phyloP scores from a whole-genome alignment of 441 rosid genomes.

The Gossypium gossypioides region DNA sequence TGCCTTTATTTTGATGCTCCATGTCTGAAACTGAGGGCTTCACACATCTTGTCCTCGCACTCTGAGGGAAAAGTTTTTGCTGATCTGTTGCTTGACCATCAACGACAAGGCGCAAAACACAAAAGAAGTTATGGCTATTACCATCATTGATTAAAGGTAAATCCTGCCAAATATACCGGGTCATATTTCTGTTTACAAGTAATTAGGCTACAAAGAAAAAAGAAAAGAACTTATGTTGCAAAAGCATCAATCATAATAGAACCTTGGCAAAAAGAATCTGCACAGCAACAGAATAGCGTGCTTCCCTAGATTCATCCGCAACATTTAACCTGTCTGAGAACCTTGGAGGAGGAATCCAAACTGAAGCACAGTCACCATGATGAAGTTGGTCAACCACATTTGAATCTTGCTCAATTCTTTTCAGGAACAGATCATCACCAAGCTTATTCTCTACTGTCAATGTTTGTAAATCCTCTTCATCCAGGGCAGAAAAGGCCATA shows the following conservation, averaged over 20 bases:
- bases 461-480: slow-evolving; percentile 93
- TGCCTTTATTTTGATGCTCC: slow-evolving; percentile 34
- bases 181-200: slow-evolving; percentile 10
- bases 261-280: slow-evolving; percentile 97
- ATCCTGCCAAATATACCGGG: slow-evolving; percentile 44
- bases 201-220: neutral
- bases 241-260: slow-evolving; percentile 9
- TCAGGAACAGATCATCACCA: slow-evolving; percentile 75
- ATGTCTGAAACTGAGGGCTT: slow-evolving; percentile 48
- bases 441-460: slow-evolving; percentile 78
- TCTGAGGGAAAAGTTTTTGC: slow-evolving; percentile 92
- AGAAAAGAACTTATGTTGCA: neutral
- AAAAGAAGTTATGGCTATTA: slow-evolving; percentile 77
- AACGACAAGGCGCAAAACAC: slow-evolving; percentile 78
- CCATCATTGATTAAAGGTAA: slow-evolving; percentile 82
- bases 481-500: slow-evolving; percentile 73
- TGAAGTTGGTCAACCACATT: slow-evolving; percentile 47
- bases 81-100: slow-evolving; percentile 76
- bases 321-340: slow-evolving; percentile 78
- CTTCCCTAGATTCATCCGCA: slow-evolving; percentile 72
- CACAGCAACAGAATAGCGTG: slow-evolving; percentile 63
- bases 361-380: slow-evolving; percentile 46
- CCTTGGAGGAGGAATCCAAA: slow-evolving; percentile 96
- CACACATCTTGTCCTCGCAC: slow-evolving; percentile 96
- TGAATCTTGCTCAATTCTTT: slow-evolving; percentile 58